Evolutionary conservation across 192 early-diverging fungal genomes (phyloP).

Genomic region (Coemansia sp.): DNA sequence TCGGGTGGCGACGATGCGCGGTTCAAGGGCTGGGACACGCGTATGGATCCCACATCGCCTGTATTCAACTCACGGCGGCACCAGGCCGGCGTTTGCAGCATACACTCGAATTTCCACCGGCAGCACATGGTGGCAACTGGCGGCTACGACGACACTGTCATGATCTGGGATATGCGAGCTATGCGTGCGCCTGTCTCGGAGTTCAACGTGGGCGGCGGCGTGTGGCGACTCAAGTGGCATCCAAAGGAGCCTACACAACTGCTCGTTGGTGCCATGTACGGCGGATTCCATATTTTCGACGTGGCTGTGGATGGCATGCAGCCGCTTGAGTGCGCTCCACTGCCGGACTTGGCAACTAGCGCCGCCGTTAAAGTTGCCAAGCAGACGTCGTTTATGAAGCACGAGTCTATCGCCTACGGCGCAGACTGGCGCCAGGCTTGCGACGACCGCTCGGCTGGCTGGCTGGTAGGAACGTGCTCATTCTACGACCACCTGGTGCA

Average conservation of each 20-base stretch:
- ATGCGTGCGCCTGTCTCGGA: constrained; percentile 78
- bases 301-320: constrained; percentile 35
- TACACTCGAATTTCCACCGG: constrained; percentile 80
- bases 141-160: constrained; percentile 89
- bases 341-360: constrained; percentile 15
- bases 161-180: constrained; percentile 89
- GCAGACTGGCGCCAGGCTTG: constrained; percentile 71
- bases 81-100: constrained; percentile 88
- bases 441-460: not conserved
- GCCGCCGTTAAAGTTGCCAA: constrained; percentile 1
- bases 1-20: constrained; percentile 82
- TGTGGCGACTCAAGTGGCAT: constrained; percentile 97
- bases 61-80: constrained; percentile 73
- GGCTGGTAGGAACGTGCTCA: constrained; percentile 72
- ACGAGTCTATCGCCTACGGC: constrained; percentile 78
- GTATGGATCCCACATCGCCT: constrained; percentile 53
- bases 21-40: constrained; percentile 88
- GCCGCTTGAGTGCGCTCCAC: not conserved
- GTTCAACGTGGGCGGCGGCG: constrained; percentile 79
- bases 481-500: constrained; percentile 81
- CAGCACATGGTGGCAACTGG: constrained; percentile 86
- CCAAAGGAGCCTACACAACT: constrained; percentile 65
- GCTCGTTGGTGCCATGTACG: constrained; percentile 90
- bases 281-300: constrained; percentile 82
- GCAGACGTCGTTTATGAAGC: constrained; percentile 64